Evolutionary conservation across 2,329 filamentous ascomycete genomes (phyloP), one percentile per base, ranked within the genome.

Genomic region (Beauveria australis): DNA sequence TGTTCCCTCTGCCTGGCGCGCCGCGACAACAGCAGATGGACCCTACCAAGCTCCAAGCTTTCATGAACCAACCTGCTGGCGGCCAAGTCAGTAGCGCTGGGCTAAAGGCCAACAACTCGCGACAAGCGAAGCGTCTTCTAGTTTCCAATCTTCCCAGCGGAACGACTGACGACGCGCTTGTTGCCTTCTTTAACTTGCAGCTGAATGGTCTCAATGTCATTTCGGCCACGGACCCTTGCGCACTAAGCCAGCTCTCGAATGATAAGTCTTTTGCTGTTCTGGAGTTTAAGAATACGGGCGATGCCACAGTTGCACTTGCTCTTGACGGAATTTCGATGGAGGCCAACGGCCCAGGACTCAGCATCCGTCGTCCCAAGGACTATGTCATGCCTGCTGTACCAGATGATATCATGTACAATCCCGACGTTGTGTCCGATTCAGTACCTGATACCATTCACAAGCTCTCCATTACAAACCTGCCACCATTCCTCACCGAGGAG

Each of bases 1-100:
- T 99, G 94, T 99, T 99, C 79, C 92, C 95, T 63, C 85, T 99
- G 51, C 94, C 94, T 3, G 94, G 94, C 65, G 94, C 94, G 63
- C 94, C 94, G 59, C 87, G 94, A 67, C 92, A 96, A 73, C 92
- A 97, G 70, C 89, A 91, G 40, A 94, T 97, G 88, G 94, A 99
- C 67, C 92, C 93, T 18, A 90, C 86, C 68, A 93, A 93, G 74
- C 82, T 99, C 53, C 92, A 97, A 73, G 92, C 93, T 24, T 96
- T 99, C 74, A 95, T 97, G 85, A 92, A 90, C 73, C 92, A 95
- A 71, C 89, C 93, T 16, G 43, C 58, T 10, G 85, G 85, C 59
- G 88, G 88, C 59, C 77, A 87, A 69, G 76, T 83, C 62, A 88
- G 84, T 63, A 91, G 84, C 67, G 84, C 89, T n/a, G 85, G 91